phyloP scores from a whole-genome alignment of 2,329 filamentous ascomycete genomes.

The Ramularia collo-cygni region DNA sequence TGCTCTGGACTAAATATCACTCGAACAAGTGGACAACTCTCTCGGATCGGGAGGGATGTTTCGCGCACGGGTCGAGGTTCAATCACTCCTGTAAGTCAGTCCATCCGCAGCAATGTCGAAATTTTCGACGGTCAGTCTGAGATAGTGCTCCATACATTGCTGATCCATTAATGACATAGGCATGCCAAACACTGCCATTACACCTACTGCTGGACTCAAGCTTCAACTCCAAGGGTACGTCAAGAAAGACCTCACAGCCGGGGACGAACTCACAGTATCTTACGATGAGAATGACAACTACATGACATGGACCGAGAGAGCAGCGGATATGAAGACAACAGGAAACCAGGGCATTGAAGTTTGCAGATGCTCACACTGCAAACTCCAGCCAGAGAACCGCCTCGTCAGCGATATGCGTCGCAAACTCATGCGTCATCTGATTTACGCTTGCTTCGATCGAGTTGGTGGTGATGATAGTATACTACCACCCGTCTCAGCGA shows the following conservation, averaged over 20 bases:
- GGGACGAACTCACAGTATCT: constrained; percentile 3
- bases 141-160: no score
- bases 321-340: not conserved
- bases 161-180: no score
- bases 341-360: not conserved
- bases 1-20: not conserved
- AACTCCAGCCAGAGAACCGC: not conserved
- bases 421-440: not conserved
- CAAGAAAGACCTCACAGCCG: not conserved
- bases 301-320: constrained; percentile 2
- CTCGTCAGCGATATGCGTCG: constrained; percentile 1
- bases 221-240: constrained; percentile 2
- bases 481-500: not conserved
- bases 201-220: no score
- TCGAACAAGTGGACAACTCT: constrained; percentile 1
- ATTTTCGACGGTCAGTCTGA: no score
- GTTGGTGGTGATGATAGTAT: not conserved
- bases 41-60: not conserved
- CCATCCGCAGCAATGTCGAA: no score
- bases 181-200: no score
- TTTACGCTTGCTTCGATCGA: not conserved
- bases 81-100: constrained; percentile 4
- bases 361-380: constrained; percentile 2
- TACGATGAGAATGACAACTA: not conserved
- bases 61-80: constrained; percentile 1